Evolutionary conservation across 2,329 filamentous ascomycete species (phyloP).

Genomic region (Cladosporium sp.): DNA sequence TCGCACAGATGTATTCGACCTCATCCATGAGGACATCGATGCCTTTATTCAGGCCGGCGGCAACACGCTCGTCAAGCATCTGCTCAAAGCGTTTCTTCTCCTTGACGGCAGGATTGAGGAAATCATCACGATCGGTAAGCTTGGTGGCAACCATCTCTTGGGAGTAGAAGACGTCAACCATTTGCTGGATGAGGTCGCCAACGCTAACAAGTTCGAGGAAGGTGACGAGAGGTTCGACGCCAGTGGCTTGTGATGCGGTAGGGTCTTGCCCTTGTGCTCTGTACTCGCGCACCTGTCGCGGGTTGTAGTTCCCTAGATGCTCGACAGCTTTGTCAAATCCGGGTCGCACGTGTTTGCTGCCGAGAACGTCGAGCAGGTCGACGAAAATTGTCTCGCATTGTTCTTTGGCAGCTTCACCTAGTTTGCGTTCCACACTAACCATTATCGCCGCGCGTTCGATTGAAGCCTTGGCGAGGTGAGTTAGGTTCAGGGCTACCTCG

Average conservation of each 20-base stretch:
- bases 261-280: constrained; percentile 23
- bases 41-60: constrained; percentile 92
- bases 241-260: constrained; percentile 47
- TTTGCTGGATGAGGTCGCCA: constrained; percentile 94
- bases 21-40: constrained; percentile 99
- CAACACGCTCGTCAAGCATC: constrained; percentile 95
- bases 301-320: constrained; percentile 88
- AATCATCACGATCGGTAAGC: constrained; percentile 89
- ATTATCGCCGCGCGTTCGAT: constrained; percentile 84
- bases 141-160: constrained; percentile 84
- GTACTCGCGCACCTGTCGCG: constrained; percentile 72
- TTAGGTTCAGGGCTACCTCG: constrained; percentile 85
- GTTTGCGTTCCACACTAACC: constrained; percentile 72
- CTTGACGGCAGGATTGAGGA: constrained; percentile 84
- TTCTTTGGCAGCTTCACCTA: constrained; percentile 76
- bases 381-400: constrained; percentile 92
- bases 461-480: constrained; percentile 83
- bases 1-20: constrained; percentile 91
- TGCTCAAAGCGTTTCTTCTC: constrained; percentile 99
- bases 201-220: constrained; percentile 98
- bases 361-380: constrained; percentile 76
- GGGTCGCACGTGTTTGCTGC: constrained; percentile 81
- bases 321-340: constrained; percentile 91
- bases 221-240: constrained; percentile 87
- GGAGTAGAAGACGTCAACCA: constrained; percentile 98